Conservation (phyloP, 2,329 filamentous ascomycete genomes). For the Colletotrichum sp. region DNA sequence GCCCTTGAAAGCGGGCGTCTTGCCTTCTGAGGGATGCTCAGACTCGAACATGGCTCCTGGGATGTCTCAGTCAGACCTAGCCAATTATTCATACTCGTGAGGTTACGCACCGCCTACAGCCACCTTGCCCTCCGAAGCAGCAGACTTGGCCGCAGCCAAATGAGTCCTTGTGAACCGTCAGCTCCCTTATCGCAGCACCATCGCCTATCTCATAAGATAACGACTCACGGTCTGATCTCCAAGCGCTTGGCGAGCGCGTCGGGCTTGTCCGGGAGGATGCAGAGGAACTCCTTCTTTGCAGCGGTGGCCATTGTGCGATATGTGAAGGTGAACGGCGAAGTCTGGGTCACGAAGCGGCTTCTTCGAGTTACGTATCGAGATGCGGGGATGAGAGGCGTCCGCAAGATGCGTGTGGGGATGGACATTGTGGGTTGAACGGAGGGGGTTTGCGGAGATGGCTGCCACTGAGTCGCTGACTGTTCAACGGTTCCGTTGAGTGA, state of each 20-base stretch:
- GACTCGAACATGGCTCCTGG: conserved; percentile 13
- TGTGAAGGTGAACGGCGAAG: neutral
- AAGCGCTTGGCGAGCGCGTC: conserved; percentile 10
- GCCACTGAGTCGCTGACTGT: neutral
- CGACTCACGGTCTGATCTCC: conserved; percentile 9
- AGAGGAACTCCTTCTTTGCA: conserved; percentile 13
- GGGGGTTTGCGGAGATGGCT: neutral
- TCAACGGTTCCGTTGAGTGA: neutral
- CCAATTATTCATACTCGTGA: fast-evolving
- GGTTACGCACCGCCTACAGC: conserved; percentile 14
- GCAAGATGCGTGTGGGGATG: neutral
- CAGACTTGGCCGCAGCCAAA: conserved; percentile 18
- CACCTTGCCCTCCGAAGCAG: conserved; percentile 22
- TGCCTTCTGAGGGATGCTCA: conserved; percentile 6
- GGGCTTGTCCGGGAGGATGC: conserved; percentile 20
- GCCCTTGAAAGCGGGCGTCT: conserved; percentile 2
- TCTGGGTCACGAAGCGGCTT: neutral
- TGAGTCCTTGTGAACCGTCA: neutral
- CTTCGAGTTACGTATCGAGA: neutral
- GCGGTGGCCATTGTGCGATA: conserved; percentile 14
- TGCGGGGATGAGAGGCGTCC: conserved; percentile 4
- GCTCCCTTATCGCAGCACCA: neutral
- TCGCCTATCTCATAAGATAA: neutral
- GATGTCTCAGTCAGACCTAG: neutral
- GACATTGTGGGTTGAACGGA: neutral